phyloP scores from a whole-genome alignment of 768 basidiomycete genomes.

The Agrocybe pediades region DNA sequence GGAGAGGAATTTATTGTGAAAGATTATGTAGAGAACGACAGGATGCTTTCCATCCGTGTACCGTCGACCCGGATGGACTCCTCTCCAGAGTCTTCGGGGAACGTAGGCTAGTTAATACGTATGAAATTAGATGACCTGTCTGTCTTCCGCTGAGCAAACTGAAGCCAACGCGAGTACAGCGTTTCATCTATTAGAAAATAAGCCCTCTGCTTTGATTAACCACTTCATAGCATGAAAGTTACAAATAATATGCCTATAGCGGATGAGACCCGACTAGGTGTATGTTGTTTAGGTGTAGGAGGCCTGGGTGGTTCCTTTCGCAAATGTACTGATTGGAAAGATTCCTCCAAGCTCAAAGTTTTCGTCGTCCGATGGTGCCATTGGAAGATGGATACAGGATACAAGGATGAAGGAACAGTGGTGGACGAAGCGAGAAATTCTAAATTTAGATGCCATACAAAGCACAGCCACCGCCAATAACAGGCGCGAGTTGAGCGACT shows the following conservation, averaged over 20 bases:
- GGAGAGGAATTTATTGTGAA: too few species aligned
- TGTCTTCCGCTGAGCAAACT: too few species aligned
- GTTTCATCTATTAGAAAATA: constrained; percentile 64
- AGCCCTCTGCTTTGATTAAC: background rate
- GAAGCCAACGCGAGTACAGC: constrained; percentile 69
- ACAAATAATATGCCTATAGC: constrained; percentile 84
- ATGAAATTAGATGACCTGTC: background rate
- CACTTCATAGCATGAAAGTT: constrained; percentile 12
- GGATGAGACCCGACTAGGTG: constrained; percentile 79
- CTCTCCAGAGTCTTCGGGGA: constrained; percentile 83
- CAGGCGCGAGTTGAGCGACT: too few species aligned
- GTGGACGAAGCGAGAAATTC: too few species aligned
- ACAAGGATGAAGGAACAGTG: background rate
- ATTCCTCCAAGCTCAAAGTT: constrained; percentile 41
- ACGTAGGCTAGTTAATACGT: constrained; percentile 68
- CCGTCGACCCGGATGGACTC: constrained; percentile 73
- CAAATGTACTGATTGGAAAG: constrained; percentile 47
- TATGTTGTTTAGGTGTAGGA: constrained; percentile 65
- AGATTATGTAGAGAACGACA: too few species aligned
- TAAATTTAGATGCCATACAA: too few species aligned
- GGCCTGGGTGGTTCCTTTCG: constrained; percentile 68
- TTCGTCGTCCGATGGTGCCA: constrained; percentile 28
- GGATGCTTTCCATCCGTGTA: constrained; percentile 72
- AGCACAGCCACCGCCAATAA: too few species aligned
- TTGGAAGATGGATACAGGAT: background rate